Evolutionary conservation across 2,329 filamentous ascomycete genomes (phyloP), one percentile per base, ranked within the genome.

Genomic region (Epicoccum nigrum): DNA sequence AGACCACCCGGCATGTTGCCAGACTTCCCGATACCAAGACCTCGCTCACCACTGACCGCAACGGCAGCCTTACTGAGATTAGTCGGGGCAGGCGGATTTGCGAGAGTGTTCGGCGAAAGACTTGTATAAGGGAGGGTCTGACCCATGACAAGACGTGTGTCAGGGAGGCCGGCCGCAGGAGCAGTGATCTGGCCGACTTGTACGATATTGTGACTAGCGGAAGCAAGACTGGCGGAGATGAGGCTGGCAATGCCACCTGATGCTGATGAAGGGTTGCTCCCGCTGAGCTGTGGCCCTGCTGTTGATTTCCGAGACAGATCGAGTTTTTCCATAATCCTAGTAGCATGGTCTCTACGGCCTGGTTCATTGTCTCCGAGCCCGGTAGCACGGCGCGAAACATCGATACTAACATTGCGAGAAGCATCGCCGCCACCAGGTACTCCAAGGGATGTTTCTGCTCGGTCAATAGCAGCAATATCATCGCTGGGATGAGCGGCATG

Each of bases 291-390:
- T 23, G 74, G 74, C 19, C 81, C 79, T 54, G 86, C 83, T 6
- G 86, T 84, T 30, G 86, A 81, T 69, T 93, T 95, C 59, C 93
- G 86, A 71, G 95, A 90, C 50, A 96, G 80, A 72, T 97, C 93
- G 35, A 97, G 82, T 73, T 92, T 96, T 70, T 95, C 90, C 71
- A 97, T 97, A 57, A 97, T 91, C 54, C 92, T 86, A 16, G 90
- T 85, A 7, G 90, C 89, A 71, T 94, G 91, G 54, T 95, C 92
- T 55, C 89, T 83, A 50, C 87, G 82, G 58, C 85, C 83, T 57
- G 85, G 86, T 64, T 94, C 89, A 23, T 86, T 85, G 34, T 93
- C 90, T 64, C 71, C 82, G 7, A 78, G 55, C n/a, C 74, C 77
- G 34, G 81, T 82, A 4, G 77, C 76, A 34, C 81, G 75, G 45